Evolutionary conservation across 2,329 filamentous ascomycete species (phyloP).

Genomic region (Gliomastix tumulicola): DNA sequence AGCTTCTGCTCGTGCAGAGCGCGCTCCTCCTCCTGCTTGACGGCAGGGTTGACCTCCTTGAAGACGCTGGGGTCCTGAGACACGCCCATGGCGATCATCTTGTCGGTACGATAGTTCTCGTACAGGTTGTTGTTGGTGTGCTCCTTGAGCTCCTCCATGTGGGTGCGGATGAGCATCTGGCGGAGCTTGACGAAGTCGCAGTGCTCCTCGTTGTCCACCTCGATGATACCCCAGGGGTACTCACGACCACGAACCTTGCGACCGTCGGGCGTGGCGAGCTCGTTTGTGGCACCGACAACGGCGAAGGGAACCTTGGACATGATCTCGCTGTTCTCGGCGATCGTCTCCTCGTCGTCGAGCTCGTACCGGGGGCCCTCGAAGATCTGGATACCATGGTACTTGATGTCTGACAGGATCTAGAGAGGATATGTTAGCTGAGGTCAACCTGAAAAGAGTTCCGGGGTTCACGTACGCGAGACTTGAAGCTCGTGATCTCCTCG

Average conservation of each 20-base stretch:
- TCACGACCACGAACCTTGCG: slow-evolving; percentile 92
- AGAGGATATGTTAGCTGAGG: slow-evolving; percentile 6
- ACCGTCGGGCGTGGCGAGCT: slow-evolving; percentile 85
- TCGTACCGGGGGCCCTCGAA: slow-evolving; percentile 98
- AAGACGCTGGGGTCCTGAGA: slow-evolving; percentile 98
- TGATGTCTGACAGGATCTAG: slow-evolving; percentile 93
- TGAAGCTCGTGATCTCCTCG: slow-evolving; percentile 91
- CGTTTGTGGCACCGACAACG: slow-evolving; percentile 92
- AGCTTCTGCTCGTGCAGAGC: slow-evolving; percentile 98
- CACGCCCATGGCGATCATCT: slow-evolving; percentile 97
- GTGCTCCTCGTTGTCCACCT: slow-evolving; percentile 99
- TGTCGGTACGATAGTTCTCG: slow-evolving; percentile 99
- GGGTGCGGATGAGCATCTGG: slow-evolving; percentile 99
- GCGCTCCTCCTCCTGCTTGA: slow-evolving; percentile 99
- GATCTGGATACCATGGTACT: slow-evolving; percentile 96
- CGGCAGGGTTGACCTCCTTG: slow-evolving; percentile 99
- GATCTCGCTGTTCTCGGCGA: slow-evolving; percentile 99
- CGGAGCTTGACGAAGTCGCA: slow-evolving; percentile 99
- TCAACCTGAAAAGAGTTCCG: background rate
- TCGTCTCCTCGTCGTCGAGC: slow-evolving; percentile 98
- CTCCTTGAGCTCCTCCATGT: slow-evolving; percentile 99
- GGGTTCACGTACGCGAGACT: slow-evolving; percentile 72
- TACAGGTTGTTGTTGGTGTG: slow-evolving; percentile 99
- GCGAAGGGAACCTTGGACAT: slow-evolving; percentile 99
- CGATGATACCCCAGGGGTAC: slow-evolving; percentile 97